A percentile compares a stretch with the other conserved stretches of the same genome.
These are phyloP conservation scores for Lepidium didymum DNA, from an alignment of 345 rosid species.

Conservation along the genomic window DNA sequence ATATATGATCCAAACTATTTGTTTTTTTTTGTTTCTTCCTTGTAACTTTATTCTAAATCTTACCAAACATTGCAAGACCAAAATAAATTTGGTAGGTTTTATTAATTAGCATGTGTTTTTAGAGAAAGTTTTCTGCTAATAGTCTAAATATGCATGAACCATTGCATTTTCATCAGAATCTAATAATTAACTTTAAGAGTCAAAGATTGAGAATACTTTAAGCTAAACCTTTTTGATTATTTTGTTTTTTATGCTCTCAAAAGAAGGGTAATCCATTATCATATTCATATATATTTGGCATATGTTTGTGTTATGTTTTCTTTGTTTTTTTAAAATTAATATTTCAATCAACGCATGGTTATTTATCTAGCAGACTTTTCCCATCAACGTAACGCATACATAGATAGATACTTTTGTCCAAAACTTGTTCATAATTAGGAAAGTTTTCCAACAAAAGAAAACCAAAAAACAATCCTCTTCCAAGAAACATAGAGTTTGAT, in stretches of 20 bases:
- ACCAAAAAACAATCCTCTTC: too few species aligned
- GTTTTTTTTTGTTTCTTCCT: neutral
- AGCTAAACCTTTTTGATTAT: constrained; percentile 5
- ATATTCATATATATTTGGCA: constrained; percentile 2
- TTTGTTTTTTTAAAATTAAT: neutral
- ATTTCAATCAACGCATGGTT: neutral
- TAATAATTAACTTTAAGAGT: constrained; percentile 9
- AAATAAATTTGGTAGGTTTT: neutral
- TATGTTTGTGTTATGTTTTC: neutral
- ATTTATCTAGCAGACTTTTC: neutral
- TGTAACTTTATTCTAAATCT: constrained; percentile 16
- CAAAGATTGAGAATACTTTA: constrained; percentile 18
- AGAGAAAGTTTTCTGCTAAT: constrained; percentile 5
- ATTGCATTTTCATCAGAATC: neutral
- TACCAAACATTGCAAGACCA: constrained; percentile 20
- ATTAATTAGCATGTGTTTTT: constrained; percentile 19
- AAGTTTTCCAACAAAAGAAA: too few species aligned
- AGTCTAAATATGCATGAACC: constrained; percentile 28
- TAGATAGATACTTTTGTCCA: too few species aligned
- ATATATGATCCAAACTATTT: neutral
- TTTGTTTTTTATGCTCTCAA: neutral
- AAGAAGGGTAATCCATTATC: neutral
- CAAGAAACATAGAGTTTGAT: too few species aligned
- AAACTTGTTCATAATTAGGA: too few species aligned
- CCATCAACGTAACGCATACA: too few species aligned